Percentiles rank a stretch among this genome's conserved stretches.
These are phyloP conservation scores for Papilionanthe hybrid DNA, from an alignment of 116 monocot species.

Conservation along the genomic window DNA sequence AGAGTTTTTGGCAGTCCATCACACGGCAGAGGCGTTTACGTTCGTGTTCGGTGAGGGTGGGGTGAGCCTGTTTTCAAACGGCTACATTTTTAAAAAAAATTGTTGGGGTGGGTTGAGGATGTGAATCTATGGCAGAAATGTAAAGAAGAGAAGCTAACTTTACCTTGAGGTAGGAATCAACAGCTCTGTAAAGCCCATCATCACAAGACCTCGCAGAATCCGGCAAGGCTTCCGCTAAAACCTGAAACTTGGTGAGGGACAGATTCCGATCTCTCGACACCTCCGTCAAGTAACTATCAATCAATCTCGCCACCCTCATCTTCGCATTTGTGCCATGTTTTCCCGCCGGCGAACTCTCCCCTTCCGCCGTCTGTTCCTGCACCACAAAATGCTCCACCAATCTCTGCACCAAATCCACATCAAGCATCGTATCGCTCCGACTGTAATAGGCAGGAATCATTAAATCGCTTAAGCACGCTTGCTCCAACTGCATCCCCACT, in stretches of 20 bases:
- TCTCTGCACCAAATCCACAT: constrained; percentile 88
- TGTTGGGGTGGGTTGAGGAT: neutral
- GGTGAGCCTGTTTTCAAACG: constrained; percentile 36
- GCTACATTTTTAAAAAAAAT: neutral
- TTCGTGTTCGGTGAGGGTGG: constrained; percentile 54
- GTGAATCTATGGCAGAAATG: neutral
- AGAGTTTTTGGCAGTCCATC: constrained; percentile 75
- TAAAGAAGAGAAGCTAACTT: neutral
- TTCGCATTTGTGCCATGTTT: constrained; percentile 39
- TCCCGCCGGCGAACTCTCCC: constrained; percentile 33
- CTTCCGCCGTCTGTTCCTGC: constrained; percentile 71
- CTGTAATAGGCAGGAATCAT: constrained; percentile 67
- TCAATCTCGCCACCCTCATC: constrained; percentile 69
- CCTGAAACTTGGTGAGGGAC: constrained; percentile 92
- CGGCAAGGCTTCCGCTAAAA: constrained; percentile 82
- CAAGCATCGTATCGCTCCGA: constrained; percentile 55
- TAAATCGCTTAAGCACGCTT: constrained; percentile 58
- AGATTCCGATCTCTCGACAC: constrained; percentile 84
- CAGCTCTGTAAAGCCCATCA: constrained; percentile 84
- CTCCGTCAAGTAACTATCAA: constrained; percentile 93
- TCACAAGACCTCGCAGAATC: constrained; percentile 89
- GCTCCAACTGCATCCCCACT: constrained; percentile 93
- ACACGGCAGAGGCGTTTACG: constrained; percentile 58
- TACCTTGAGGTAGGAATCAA: constrained; percentile 97
- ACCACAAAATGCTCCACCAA: constrained; percentile 84